Percentiles rank a stretch among this genome's conserved stretches.
Evolutionary conservation across 2,329 filamentous ascomycete species (phyloP).

Genomic region (Colletotrichum scovillei): DNA sequence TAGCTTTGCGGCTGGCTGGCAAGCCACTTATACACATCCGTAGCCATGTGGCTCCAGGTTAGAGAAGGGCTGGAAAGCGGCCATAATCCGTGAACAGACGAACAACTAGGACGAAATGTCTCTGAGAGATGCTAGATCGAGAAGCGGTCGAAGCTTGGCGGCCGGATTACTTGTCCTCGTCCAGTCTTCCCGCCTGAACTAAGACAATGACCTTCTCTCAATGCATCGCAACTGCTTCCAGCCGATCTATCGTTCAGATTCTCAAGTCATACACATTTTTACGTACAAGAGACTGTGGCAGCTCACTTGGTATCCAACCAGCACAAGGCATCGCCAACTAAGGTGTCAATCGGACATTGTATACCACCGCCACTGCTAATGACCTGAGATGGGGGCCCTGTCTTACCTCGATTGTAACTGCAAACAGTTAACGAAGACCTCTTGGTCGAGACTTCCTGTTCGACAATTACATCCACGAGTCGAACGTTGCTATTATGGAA

Average conservation of each 20-base stretch:
- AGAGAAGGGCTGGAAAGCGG: constrained; percentile 3
- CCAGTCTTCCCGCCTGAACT: constrained; percentile 14
- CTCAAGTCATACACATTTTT: not conserved
- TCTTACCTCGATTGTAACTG: constrained; percentile 3
- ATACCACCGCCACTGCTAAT: constrained; percentile 3
- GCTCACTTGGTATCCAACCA: constrained; percentile 5
- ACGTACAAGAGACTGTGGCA: constrained; percentile 2
- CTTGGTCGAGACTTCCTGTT: not conserved
- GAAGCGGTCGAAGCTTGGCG: not conserved
- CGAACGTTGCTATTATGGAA: not conserved
- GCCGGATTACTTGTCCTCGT: constrained; percentile 5
- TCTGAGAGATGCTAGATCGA: not conserved
- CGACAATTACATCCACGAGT: not conserved
- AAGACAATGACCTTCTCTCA: constrained; percentile 14
- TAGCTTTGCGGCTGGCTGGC: not conserved
- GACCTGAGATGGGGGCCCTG: constrained; percentile 4
- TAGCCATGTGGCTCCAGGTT: constrained; percentile 13
- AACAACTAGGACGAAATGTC: not conserved
- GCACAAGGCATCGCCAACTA: constrained; percentile 3
- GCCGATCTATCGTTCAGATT: constrained; percentile 16
- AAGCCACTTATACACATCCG: not conserved
- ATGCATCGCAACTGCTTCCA: constrained; percentile 12
- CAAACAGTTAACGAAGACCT: constrained; percentile 15
- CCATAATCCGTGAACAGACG: not conserved
- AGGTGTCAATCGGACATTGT: not conserved